Conservation (phyloP, 2,329 filamentous ascomycete genomes). For the Aspergillus pseudoglaucus region DNA sequence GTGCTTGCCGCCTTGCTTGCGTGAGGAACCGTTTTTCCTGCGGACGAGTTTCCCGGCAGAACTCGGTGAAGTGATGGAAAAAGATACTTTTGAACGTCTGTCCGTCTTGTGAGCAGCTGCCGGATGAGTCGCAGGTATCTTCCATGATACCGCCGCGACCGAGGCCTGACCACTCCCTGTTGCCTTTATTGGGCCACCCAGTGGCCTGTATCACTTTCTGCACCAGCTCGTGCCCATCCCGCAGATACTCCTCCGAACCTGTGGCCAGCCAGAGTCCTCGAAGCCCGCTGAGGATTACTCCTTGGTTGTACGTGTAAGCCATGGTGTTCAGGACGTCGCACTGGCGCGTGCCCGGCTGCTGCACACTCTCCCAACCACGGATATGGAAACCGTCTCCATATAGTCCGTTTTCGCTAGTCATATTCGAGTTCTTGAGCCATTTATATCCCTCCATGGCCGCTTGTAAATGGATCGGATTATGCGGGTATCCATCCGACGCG, state of each 20-base stretch:
- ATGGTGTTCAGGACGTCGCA: slow-evolving; percentile 80
- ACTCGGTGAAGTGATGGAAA: slow-evolving; percentile 77
- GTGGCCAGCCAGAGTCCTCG: slow-evolving; percentile 75
- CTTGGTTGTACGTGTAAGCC: slow-evolving; percentile 96
- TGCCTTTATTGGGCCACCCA: slow-evolving; percentile 54
- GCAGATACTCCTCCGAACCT: slow-evolving; percentile 62
- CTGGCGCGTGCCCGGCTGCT: slow-evolving; percentile 57
- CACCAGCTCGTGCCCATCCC: slow-evolving; percentile 73
- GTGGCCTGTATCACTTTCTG: slow-evolving; percentile 68
- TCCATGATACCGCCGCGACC: slow-evolving; percentile 76
- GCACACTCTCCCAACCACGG: slow-evolving; percentile 52
- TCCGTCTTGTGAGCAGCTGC: slow-evolving; percentile 70
- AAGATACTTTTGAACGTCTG: slow-evolving; percentile 95
- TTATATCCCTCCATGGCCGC: slow-evolving; percentile 71
- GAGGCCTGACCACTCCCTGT: slow-evolving; percentile 61
- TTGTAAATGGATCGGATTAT: slow-evolving; percentile 60
- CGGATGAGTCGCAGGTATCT: slow-evolving; percentile 71
- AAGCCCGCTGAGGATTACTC: slow-evolving; percentile 75
- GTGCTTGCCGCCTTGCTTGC: slow-evolving; percentile 14
- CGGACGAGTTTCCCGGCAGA: slow-evolving; percentile 62
- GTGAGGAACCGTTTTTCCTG: slow-evolving; percentile 41
- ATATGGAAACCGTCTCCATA: slow-evolving; percentile 90
- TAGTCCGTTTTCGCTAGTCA: slow-evolving; percentile 69
- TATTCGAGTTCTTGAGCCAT: slow-evolving; percentile 73
- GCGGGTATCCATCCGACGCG: slow-evolving; percentile 28